phyloP scores from a whole-genome alignment of 371 early-diverging fungal species.

The Mucor indicus region DNA sequence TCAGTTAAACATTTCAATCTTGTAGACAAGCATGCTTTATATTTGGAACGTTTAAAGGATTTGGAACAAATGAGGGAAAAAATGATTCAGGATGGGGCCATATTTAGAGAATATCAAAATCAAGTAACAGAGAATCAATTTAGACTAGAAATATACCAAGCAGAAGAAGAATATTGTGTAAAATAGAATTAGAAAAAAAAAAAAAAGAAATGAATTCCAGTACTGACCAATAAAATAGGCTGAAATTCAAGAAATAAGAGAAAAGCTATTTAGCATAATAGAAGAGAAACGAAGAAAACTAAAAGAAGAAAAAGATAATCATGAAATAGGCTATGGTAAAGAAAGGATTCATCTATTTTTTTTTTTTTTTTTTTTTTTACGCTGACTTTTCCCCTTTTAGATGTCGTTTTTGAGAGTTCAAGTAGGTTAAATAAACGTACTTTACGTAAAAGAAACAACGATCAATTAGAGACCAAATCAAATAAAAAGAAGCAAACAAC shows the following conservation, averaged over 20 bases:
- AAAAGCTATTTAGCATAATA: constrained; percentile 67
- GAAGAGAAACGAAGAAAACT: constrained; percentile 76
- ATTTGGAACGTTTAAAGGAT: constrained; percentile 58
- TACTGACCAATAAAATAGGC: constrained; percentile 26
- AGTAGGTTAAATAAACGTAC: constrained; percentile 36
- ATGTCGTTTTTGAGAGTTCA: constrained; percentile 36
- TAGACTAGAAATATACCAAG: constrained; percentile 49
- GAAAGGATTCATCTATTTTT: background rate
- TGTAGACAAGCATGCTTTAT: constrained; percentile 67
- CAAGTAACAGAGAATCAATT: constrained; percentile 67
- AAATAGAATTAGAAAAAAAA: background rate
- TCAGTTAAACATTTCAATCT: background rate
- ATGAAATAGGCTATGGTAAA: constrained; percentile 67
- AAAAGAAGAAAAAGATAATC: constrained; percentile 81
- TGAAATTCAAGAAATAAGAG: constrained; percentile 69
- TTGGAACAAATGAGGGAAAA: constrained; percentile 55
- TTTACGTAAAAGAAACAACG: constrained; percentile 39
- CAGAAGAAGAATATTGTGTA: constrained; percentile 61
- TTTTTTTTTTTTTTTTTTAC: background rate
- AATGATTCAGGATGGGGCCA: constrained; percentile 50
- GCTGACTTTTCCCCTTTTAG: too few species aligned
- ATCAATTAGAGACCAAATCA: constrained; percentile 33
- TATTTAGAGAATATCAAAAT: constrained; percentile 69
- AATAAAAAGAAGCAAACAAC: constrained; percentile 41
- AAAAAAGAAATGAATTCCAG: background rate